Percentiles rank a stretch among this genome's conserved stretches.
Evolutionary conservation across 345 rosid species (phyloP).

Genomic region (Noccaea bulbosa): DNA sequence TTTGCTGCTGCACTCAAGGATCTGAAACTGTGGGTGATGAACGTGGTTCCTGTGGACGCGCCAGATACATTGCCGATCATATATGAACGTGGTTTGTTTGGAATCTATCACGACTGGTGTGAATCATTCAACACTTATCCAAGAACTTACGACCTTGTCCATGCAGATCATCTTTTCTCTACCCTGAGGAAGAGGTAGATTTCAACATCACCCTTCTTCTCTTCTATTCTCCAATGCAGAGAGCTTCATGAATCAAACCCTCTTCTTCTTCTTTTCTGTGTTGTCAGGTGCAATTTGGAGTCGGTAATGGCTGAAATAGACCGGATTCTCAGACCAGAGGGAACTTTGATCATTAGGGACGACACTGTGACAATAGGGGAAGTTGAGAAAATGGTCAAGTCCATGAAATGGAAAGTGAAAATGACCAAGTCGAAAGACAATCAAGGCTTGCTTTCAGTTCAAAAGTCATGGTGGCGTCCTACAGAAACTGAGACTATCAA

Average conservation of each 20-base stretch:
- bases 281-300: conserved; percentile 65
- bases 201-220: not conserved
- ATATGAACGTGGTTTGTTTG: conserved; percentile 89
- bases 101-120: conserved; percentile 94
- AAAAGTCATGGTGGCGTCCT: conserved; percentile 85
- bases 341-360: conserved; percentile 72
- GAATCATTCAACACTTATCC: conserved; percentile 92
- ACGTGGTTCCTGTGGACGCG: conserved; percentile 70
- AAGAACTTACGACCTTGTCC: conserved; percentile 84
- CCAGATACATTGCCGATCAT: conserved; percentile 86
- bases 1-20: conserved; percentile 83
- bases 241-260: not conserved
- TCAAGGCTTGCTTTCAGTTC: conserved; percentile 61
- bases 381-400: conserved; percentile 64
- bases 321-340: conserved; percentile 83
- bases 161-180: conserved; percentile 84
- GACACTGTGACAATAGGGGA: conserved; percentile 57
- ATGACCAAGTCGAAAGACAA: conserved; percentile 56
- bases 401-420: conserved; percentile 69
- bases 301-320: conserved; percentile 77
- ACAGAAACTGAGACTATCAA: conserved; percentile 53
- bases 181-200: conserved; percentile 61
- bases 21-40: conserved; percentile 85
- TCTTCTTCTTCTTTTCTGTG: conserved; percentile 1
- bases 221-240: not conserved